Base-by-base conservation (phyloP, 2,329 filamentous ascomycete genomes). In the Fusarium sp. region DNA sequence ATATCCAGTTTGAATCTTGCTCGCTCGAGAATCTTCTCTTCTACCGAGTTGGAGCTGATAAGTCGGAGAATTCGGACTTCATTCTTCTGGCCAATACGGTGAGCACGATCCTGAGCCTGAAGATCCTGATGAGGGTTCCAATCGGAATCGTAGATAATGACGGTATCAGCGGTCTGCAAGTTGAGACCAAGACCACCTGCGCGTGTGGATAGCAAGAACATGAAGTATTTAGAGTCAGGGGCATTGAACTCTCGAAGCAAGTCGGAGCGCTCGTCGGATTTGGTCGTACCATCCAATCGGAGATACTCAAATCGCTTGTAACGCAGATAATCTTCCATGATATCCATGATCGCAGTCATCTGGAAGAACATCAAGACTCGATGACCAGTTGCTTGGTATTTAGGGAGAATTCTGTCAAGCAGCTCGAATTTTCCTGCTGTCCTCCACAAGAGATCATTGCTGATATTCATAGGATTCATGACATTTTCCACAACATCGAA, bases 331-430 rank as follows among this genome's bases (percentile, higher is more conserved):
- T 99, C 96, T 78, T 99, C 96, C 96, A 99, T 98, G 79, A 99
- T 99, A 83, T 99, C 97, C 96, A 99, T 99, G 80, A 99, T 99
- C 70, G 97, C 95, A 8, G 96, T 99, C 96, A 99, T 99, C 82
- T 99, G 96, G 88, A 99, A 99, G 89, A 99, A 99, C 93, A 99
- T 98, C 81, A 99, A 87, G 33, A 98, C 94, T 82, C 96, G 93
- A 89, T 99, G 96, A 21, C 94, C 94, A 3, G 94, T 95, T 7
- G 89, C 91, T 76, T 93, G 90, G 82, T 99, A 98, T 83, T 99
- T 99, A 51, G 96, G 96, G 72, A 99, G 82, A 69, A 99, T 87
- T 57, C 96, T 89, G 81, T 99, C 96, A 31, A 99, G 87, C 35
- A 99, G 87, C 84, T 99, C 96, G 78, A 99, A 99, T 83, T 99